Conservation (phyloP, 1,139 yeast species). For the Pneumocystis jirovecii region DNA sequence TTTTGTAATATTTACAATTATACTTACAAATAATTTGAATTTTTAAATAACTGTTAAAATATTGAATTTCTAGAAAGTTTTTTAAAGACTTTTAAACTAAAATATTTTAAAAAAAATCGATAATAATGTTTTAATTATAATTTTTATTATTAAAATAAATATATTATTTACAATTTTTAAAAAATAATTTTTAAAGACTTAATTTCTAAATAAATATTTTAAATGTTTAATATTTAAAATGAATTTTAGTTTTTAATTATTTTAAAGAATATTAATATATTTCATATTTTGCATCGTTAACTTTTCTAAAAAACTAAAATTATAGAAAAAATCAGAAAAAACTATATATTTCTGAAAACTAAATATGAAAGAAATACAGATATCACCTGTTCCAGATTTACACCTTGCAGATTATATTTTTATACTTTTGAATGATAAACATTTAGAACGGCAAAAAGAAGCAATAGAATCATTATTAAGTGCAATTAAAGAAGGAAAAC, state of each 20-base stretch:
- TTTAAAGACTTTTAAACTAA: background rate
- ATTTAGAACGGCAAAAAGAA: constrained; percentile 28
- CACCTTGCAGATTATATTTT: constrained; percentile 65
- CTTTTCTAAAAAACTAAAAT: background rate
- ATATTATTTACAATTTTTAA: too few relatives aligned
- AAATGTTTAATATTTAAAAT: background rate
- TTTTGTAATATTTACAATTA: too few relatives aligned
- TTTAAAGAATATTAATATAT: background rate
- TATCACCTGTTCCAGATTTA: constrained; percentile 44
- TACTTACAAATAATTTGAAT: background rate
- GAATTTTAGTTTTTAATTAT: background rate
- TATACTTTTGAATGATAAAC: constrained; percentile 34
- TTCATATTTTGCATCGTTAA: background rate
- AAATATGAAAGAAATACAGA: constrained; percentile 6
- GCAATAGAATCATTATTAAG: constrained; percentile 36
- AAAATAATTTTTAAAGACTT: background rate
- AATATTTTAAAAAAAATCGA: background rate
- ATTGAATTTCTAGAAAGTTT: background rate
- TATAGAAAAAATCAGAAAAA: background rate
- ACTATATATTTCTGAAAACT: constrained; percentile 7
- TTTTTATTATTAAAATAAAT: too few relatives aligned
- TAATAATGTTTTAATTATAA: background rate
- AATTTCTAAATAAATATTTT: background rate
- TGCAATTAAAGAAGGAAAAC: constrained; percentile 42
- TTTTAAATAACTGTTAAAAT: background rate